Evolutionary conservation across 2,329 filamentous ascomycete genomes (phyloP).

Genomic region (Fusarium armeniacum): DNA sequence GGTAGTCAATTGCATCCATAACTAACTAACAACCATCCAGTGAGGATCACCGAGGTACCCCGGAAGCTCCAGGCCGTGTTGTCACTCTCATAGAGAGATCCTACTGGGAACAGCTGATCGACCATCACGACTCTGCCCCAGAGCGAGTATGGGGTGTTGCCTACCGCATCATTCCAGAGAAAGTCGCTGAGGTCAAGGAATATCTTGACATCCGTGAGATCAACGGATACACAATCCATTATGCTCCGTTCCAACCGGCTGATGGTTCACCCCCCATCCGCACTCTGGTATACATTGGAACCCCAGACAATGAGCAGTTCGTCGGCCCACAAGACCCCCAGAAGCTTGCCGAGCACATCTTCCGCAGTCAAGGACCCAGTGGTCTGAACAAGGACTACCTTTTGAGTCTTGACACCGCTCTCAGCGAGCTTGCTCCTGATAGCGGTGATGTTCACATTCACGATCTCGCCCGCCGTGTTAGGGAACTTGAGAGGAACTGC

Average conservation of each 20-base stretch:
- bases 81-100: constrained; percentile 89
- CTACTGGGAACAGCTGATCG: constrained; percentile 85
- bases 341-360: constrained; percentile 83
- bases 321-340: constrained; percentile 85
- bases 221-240: constrained; percentile 96
- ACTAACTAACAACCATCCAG: constrained; percentile 61
- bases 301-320: constrained; percentile 94
- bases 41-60: constrained; percentile 94
- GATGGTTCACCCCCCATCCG: constrained; percentile 59
- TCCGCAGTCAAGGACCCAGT: constrained; percentile 81
- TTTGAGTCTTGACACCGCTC: constrained; percentile 80
- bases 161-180: constrained; percentile 81
- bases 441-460: constrained; percentile 87
- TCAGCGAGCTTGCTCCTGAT: constrained; percentile 79
- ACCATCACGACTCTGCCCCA: constrained; percentile 72
- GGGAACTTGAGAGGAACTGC: constrained; percentile 63
- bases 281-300: constrained; percentile 91
- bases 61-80: constrained; percentile 87
- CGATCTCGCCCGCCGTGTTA: constrained; percentile 82
- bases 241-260: constrained; percentile 80
- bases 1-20: not conserved
- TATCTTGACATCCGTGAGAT: constrained; percentile 98
- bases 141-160: constrained; percentile 90
- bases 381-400: constrained; percentile 93
- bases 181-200: constrained; percentile 83